Base-by-base conservation (phyloP, 2,329 filamentous ascomycete species). In the Ambrosiella cleistominuta region DNA sequence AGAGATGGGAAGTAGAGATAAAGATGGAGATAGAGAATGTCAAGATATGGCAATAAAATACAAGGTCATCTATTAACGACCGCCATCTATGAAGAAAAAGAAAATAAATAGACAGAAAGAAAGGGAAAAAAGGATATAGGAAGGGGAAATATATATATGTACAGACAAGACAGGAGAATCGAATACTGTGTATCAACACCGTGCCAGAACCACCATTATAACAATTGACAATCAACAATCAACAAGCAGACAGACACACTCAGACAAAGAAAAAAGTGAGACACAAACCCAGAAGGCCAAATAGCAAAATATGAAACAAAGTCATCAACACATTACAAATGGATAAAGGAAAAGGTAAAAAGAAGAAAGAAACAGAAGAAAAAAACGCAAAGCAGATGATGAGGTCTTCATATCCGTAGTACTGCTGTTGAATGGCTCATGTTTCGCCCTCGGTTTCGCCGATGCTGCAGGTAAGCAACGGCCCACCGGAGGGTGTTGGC, bases 351-450 rank as follows among this genome's bases (percentile, higher is more conserved):
- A 37, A 27, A 56, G 51, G 51, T 54, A 38, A 54, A 61, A 58
- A 61, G 61, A 61, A 57, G 51, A 56, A 45, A 27, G 35, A 61
- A 61, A 63, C 35, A 42, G 54, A 49, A 39, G 27, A 57, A 19
- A 51, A 37, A 27, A 56, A 36, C 15, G 56, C 6, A 51, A 19
- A 42, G 42, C 19, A 56, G 12, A 13, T 50, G 38, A 37, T 12
- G n/a, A 49, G 38, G 39, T 5, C 35, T 9, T 37, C 36, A 54
- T 37, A 37, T 36, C n/a, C n/a, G 27, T 37, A 54, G 38, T 37
- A 39, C 15, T 15, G 51, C n/a, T n/a, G 17, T 37, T 17, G 44
- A 47, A 47, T 47, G 44, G 12, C n/a, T 47, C 8, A 7, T 11
- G 19, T 51, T 51, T 19, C 19, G 47, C 19, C 17, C 47, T 9